Evolutionary conservation across 1,284 basidiomycete species (phyloP).

Genomic region (Ganoderma sp.): DNA sequence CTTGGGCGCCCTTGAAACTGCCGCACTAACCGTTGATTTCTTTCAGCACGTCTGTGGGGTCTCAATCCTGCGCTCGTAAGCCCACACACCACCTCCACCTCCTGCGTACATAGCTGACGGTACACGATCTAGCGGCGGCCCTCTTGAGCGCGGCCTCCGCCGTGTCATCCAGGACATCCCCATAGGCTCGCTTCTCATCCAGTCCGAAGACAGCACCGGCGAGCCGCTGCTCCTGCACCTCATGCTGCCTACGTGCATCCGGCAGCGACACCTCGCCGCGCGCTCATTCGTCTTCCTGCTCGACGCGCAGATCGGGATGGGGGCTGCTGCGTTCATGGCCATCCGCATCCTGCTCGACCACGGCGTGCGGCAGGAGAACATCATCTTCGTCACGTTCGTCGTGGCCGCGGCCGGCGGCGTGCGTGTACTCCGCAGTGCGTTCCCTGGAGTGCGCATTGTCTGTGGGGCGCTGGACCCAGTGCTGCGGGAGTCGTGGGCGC

Average conservation of each 20-base stretch:
- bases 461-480: slow-evolving; percentile 82
- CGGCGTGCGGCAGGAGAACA: slow-evolving; percentile 84
- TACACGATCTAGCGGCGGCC: slow-evolving; percentile 69
- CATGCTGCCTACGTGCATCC: slow-evolving; percentile 78
- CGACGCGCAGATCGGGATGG: slow-evolving; percentile 96
- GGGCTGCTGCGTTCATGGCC: slow-evolving; percentile 94
- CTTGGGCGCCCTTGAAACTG: slow-evolving; percentile 8
- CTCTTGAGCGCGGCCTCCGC: slow-evolving; percentile 88
- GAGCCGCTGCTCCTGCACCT: slow-evolving; percentile 89
- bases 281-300: slow-evolving; percentile 88
- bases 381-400: slow-evolving; percentile 90
- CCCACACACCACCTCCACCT: slow-evolving; percentile 25
- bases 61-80: slow-evolving; percentile 82
- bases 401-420: slow-evolving; percentile 83
- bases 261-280: slow-evolving; percentile 65
- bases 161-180: slow-evolving; percentile 88
- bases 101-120: slow-evolving; percentile 9
- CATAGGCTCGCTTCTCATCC: slow-evolving; percentile 89
- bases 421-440: slow-evolving; percentile 79
- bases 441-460: slow-evolving; percentile 82
- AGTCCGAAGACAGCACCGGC: slow-evolving; percentile 84
- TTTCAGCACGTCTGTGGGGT: slow-evolving; percentile 79
- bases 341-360: slow-evolving; percentile 96
- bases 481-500: slow-evolving; percentile 74
- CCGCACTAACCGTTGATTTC: not conserved